These are phyloP conservation scores for Lecanicillium sp. DNA, from an alignment of 2,329 filamentous ascomycete genomes.

Conservation along the genomic window DNA sequence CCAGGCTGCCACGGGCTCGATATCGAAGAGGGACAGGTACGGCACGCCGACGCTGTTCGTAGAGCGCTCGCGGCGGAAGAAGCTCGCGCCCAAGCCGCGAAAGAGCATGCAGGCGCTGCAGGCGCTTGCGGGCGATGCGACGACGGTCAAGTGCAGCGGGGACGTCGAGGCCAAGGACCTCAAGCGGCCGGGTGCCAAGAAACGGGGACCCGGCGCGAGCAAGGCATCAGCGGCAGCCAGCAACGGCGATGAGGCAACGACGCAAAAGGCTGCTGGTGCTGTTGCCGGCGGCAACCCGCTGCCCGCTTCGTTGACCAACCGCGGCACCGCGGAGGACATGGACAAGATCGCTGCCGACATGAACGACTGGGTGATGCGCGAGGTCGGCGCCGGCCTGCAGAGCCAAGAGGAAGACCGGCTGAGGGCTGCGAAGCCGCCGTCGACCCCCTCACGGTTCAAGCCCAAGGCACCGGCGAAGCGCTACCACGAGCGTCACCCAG, in stretches of 20 bases:
- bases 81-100: constrained; percentile 18
- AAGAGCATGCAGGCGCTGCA: constrained; percentile 17
- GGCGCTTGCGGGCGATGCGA: neutral
- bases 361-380: constrained; percentile 52
- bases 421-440: constrained; percentile 21
- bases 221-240: neutral
- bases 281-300: constrained; percentile 23
- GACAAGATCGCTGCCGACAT: constrained; percentile 48
- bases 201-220: constrained; percentile 20
- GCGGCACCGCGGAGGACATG: constrained; percentile 36
- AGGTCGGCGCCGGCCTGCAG: constrained; percentile 50
- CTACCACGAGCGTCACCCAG: constrained; percentile 51
- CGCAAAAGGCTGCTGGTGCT: constrained; percentile 2
- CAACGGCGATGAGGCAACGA: neutral
- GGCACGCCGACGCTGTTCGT: constrained; percentile 46
- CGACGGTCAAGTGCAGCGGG: constrained; percentile 7
- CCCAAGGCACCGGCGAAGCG: constrained; percentile 51
- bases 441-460: constrained; percentile 32
- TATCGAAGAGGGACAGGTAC: constrained; percentile 36
- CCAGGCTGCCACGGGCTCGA: constrained; percentile 20
- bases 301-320: constrained; percentile 27
- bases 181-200: constrained; percentile 29
- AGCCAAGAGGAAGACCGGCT: constrained; percentile 34
- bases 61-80: constrained; percentile 42
- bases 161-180: constrained; percentile 22